phyloP scores from a whole-genome alignment of 1,139 yeast species.

The Hyphopichia khmerensis region DNA sequence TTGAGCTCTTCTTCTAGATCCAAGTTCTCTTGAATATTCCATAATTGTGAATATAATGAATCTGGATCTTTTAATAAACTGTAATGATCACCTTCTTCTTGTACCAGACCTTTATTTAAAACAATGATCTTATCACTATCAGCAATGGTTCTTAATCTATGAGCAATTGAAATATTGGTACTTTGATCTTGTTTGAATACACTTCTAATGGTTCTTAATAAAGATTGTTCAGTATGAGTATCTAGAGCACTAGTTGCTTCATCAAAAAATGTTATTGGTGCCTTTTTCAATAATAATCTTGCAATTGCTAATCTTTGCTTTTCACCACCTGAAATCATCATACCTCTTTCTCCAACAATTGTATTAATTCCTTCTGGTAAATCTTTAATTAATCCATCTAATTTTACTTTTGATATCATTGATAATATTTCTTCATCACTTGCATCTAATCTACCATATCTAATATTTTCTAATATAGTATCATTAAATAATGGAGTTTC shows the following conservation, averaged over 20 bases:
- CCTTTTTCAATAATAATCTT: slow-evolving; percentile 73
- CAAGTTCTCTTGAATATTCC: slow-evolving; percentile 89
- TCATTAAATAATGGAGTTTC: slow-evolving; percentile 96
- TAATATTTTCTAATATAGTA: slow-evolving; percentile 79
- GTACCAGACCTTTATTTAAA: slow-evolving; percentile 71
- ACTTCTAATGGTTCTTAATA: slow-evolving; percentile 67
- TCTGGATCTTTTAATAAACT: slow-evolving; percentile 51
- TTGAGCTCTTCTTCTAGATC: slow-evolving; percentile 42
- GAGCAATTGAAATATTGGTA: slow-evolving; percentile 92
- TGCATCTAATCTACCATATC: slow-evolving; percentile 81
- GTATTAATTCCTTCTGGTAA: slow-evolving; percentile 85
- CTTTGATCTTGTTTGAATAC: slow-evolving; percentile 56
- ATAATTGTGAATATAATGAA: slow-evolving; percentile 72
- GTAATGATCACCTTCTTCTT: slow-evolving; percentile 83
- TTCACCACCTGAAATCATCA: slow-evolving; percentile 99
- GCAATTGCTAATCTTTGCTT: slow-evolving; percentile 95
- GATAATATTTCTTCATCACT: slow-evolving; percentile 66
- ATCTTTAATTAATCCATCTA: slow-evolving; percentile 60
- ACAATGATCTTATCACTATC: slow-evolving; percentile 94
- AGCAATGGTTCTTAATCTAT: slow-evolving; percentile 87
- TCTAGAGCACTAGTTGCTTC: slow-evolving; percentile 97
- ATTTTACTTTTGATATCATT: slow-evolving; percentile 69
- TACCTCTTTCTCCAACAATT: slow-evolving; percentile 95
- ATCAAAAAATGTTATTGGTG: slow-evolving; percentile 92
- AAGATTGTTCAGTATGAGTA: slow-evolving; percentile 90